Evolutionary conservation across 495 filamentous ascomycete genomes (phyloP), one percentile per base, ranked within the genome.

Genomic region (Paragyromitra xinjiangensis): DNA sequence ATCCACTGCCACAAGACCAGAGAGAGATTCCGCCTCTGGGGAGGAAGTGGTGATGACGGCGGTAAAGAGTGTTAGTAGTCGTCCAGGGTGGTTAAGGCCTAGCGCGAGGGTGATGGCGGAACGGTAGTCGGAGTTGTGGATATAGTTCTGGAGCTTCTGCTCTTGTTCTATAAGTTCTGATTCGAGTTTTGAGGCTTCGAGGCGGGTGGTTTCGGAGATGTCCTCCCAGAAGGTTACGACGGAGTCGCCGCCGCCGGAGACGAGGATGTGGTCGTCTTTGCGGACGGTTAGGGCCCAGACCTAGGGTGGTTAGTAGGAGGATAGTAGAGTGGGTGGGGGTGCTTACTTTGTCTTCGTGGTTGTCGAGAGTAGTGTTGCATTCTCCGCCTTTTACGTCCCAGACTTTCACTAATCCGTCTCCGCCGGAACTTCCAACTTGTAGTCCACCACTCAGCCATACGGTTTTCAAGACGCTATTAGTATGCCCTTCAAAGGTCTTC

Each of bases 181-280:
- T 29, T 91, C 90, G 14, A 92, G 92, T 12, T 87, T 87, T 29
- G 90, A 88, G 1, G 90, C 86, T 8, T 91, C 90, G 2, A 87
- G 89, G 62, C 91, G 90, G 1, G 94, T 97, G 66, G 90, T 87
- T n/a, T 88, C 88, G 0, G 94, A 94, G 6, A 94, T 98, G 80
- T 99, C 95, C 73, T 88, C 89, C 95, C 95, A 99, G 86, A 98
- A 96, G 0, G 94, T 95, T 45, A 98, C 89, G 2, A 92, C 92
- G 68, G 92, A 92, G 83, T 98, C 95, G 51, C 90, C 94, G 69
- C 92, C 92, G 51, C 94, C 95, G 24, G 95, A 98, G 68, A 94
- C 91, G 63, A 99, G 87, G 64, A 83, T 82, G 61, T 83, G 80
- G 59, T 84, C 75, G 84, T 85, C 62, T 77, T 82, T 69, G 84